Percentiles rank a stretch among this genome's conserved stretches.
These are phyloP conservation scores for Xylaria sp. DNA, from an alignment of 2,329 filamentous ascomycete genomes.

Conservation along the genomic window DNA sequence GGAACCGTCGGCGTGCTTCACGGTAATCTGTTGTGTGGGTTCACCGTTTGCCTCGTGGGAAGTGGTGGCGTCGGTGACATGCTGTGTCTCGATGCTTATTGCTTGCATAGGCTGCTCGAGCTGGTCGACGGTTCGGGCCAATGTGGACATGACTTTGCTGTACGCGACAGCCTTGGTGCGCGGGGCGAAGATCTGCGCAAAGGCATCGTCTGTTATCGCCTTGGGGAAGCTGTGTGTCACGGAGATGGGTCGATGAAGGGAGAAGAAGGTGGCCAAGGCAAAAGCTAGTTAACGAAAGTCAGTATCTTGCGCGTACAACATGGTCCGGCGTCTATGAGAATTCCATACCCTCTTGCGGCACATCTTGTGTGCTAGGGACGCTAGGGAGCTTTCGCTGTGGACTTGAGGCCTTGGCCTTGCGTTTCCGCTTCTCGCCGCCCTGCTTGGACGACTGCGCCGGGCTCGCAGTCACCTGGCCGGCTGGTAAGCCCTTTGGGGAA, in stretches of 20 bases:
- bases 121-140: slow-evolving; percentile 68
- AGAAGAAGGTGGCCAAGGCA: slow-evolving; percentile 92
- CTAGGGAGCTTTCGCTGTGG: slow-evolving; percentile 71
- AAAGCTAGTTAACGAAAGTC: slow-evolving; percentile 69
- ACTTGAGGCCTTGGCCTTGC: slow-evolving; percentile 66
- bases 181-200: slow-evolving; percentile 82
- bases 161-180: slow-evolving; percentile 62
- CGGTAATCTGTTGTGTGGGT: slow-evolving; percentile 61
- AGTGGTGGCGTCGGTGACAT: slow-evolving; percentile 42
- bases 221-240: slow-evolving; percentile 83
- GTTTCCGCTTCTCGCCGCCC: slow-evolving; percentile 66
- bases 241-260: slow-evolving; percentile 92
- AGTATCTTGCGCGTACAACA: slow-evolving; percentile 13
- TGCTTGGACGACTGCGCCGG: slow-evolving; percentile 57
- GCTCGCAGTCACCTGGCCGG: slow-evolving; percentile 59
- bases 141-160: slow-evolving; percentile 72
- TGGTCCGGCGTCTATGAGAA: background rate
- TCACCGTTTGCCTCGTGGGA: slow-evolving; percentile 56
- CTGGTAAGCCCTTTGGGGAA: slow-evolving; percentile 62
- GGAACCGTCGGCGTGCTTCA: slow-evolving; percentile 66
- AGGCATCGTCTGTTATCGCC: slow-evolving; percentile 75
- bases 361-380: slow-evolving; percentile 79
- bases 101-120: slow-evolving; percentile 68
- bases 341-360: slow-evolving; percentile 71
- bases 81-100: slow-evolving; percentile 58